A percentile compares a stretch with the other conserved stretches of the same genome.
These are phyloP conservation scores for Mrakia frigida DNA, from an alignment of 768 basidiomycete species.

Conservation along the genomic window DNA sequence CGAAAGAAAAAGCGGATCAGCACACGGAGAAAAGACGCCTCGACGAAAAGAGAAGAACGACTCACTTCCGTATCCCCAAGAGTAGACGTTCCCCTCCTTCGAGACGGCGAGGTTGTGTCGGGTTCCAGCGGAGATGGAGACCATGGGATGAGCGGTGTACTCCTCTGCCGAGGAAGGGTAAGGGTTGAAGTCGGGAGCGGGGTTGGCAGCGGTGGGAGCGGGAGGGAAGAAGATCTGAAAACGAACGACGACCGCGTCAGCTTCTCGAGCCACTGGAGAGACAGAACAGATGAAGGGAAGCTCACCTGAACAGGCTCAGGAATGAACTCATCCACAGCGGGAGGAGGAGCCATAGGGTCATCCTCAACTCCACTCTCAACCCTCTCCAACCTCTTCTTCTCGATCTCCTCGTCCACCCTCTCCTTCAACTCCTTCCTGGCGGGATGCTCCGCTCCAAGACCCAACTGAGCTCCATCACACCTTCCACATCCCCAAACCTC, in stretches of 20 bases:
- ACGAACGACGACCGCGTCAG: slow-evolving; percentile 18
- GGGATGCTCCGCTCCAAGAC: slow-evolving; percentile 51
- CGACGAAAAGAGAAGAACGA: slow-evolving; percentile 15
- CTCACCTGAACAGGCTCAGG: slow-evolving; percentile 42
- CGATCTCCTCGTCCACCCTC: slow-evolving; percentile 36
- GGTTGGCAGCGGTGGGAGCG: slow-evolving; percentile 43
- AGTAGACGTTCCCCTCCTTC: slow-evolving; percentile 46
- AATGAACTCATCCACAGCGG: slow-evolving; percentile 43
- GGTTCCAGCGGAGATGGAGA: slow-evolving; percentile 45
- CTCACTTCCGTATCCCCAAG: slow-evolving; percentile 48
- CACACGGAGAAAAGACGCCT: background rate
- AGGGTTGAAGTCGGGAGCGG: slow-evolving; percentile 41
- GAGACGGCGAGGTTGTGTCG: slow-evolving; percentile 48
- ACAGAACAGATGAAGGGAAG: no score
- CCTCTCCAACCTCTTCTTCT: slow-evolving; percentile 26
- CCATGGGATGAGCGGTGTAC: slow-evolving; percentile 41
- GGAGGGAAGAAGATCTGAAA: slow-evolving; percentile 47
- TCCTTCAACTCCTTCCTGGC: slow-evolving; percentile 38
- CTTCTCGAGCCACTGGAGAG: background rate
- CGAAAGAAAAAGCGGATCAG: background rate
- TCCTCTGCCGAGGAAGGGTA: slow-evolving; percentile 38
- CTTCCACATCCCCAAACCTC: slow-evolving; percentile 83
- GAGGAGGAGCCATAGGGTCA: slow-evolving; percentile 34
- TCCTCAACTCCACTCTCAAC: slow-evolving; percentile 26
- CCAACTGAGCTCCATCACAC: slow-evolving; percentile 75